These are phyloP conservation scores for Sistotremastrum niveocremeum DNA, from an alignment of 768 basidiomycete species.

Conservation along the genomic window DNA sequence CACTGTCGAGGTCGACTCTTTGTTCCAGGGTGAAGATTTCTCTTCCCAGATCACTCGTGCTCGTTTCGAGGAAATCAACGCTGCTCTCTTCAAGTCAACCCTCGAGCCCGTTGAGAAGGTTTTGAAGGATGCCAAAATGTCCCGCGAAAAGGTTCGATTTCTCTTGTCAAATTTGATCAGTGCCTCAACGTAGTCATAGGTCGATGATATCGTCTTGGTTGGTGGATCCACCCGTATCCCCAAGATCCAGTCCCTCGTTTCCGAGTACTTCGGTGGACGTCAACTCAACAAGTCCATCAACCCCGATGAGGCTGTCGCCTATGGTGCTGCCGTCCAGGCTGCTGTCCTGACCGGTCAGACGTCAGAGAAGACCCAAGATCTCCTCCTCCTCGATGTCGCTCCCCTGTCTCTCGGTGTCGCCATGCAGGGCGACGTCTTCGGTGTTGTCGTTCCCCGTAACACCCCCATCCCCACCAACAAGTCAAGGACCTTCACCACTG, in stretches of 20 bases:
- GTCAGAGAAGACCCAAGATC: conserved; percentile 96
- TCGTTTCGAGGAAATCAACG: conserved; percentile 99
- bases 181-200: conserved; percentile 22
- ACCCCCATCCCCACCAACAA: conserved; percentile 99
- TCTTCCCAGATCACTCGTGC: conserved; percentile 98
- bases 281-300: conserved; percentile 99
- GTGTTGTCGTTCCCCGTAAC: conserved; percentile 98
- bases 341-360: conserved; percentile 98
- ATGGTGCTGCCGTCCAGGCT: conserved; percentile 99
- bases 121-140: conserved; percentile 96
- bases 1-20: conserved; percentile 97
- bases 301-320: conserved; percentile 99
- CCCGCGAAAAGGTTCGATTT: conserved; percentile 57
- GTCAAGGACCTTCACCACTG: conserved; percentile 96
- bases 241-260: conserved; percentile 95
- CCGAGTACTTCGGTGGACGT: conserved; percentile 96
- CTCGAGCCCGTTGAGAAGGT: conserved; percentile 98
- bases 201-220: conserved; percentile 98
- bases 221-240: conserved; percentile 99
- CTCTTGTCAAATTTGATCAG: not conserved
- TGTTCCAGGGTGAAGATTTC: conserved; percentile 98
- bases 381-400: conserved; percentile 95
- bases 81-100: conserved; percentile 88
- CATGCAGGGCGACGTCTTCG: conserved; percentile 99
- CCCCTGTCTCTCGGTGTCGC: conserved; percentile 98